Evolutionary conservation across 768 basidiomycete genomes (phyloP).

Genomic region (Suillus cothurnatus): DNA sequence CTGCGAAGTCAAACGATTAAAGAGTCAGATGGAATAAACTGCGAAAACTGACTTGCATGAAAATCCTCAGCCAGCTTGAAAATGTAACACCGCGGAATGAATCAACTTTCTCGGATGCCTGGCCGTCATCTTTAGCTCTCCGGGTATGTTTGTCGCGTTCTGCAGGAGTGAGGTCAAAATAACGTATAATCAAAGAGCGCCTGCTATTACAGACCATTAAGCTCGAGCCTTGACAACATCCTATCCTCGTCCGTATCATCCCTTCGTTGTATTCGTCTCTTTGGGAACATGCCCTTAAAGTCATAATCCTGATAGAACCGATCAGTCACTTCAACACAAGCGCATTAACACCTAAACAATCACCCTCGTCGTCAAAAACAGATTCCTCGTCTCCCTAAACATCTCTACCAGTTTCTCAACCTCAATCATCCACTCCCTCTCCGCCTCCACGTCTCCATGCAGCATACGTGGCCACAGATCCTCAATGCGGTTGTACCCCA

Average conservation of each 20-base stretch:
- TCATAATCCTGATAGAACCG: slow-evolving; percentile 43
- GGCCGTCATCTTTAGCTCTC: slow-evolving; percentile 46
- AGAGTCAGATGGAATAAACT: slow-evolving; percentile 9
- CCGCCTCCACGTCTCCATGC: slow-evolving; percentile 46
- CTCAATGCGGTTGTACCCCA: slow-evolving; percentile 59
- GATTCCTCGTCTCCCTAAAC: slow-evolving; percentile 82
- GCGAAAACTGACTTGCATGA: slow-evolving; percentile 68
- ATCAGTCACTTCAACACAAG: slow-evolving; percentile 4
- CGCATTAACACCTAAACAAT: slow-evolving; percentile 33
- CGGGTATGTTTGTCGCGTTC: slow-evolving; percentile 59
- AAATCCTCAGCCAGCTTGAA: slow-evolving; percentile 81
- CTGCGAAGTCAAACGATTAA: slow-evolving; percentile 38
- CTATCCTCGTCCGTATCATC: slow-evolving; percentile 66
- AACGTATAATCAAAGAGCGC: not conserved
- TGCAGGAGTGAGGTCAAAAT: slow-evolving; percentile 24
- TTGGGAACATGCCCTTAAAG: slow-evolving; percentile 73
- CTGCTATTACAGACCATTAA: slow-evolving; percentile 53
- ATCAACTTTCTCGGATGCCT: slow-evolving; percentile 49
- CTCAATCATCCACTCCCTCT: slow-evolving; percentile 77
- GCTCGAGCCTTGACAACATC: slow-evolving; percentile 76
- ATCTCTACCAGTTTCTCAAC: slow-evolving; percentile 87
- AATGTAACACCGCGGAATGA: slow-evolving; percentile 82
- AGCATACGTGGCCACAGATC: slow-evolving; percentile 65
- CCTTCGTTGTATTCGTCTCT: slow-evolving; percentile 40
- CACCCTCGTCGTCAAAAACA: slow-evolving; percentile 82